A percentile compares a stretch with the other conserved stretches of the same genome.
These are phyloP conservation scores for Fusarium sp. DNA, from an alignment of 2,329 filamentous ascomycete species.

Conservation along the genomic window DNA sequence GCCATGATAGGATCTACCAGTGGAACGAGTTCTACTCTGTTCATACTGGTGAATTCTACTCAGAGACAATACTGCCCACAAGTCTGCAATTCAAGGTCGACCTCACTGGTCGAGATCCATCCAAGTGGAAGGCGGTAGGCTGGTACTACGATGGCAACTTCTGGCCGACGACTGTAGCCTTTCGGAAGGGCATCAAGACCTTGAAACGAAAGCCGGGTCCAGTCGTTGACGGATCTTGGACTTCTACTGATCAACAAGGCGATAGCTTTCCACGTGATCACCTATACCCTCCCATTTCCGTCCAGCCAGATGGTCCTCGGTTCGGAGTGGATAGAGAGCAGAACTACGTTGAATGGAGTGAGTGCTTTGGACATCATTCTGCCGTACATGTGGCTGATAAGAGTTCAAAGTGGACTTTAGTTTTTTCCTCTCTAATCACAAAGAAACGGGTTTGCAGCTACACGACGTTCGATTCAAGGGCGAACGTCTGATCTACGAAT, in stretches of 20 bases:
- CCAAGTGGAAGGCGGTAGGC: slow-evolving; percentile 61
- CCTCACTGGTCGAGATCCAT: slow-evolving; percentile 62
- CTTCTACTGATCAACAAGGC: slow-evolving; percentile 22
- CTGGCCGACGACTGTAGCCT: slow-evolving; percentile 60
- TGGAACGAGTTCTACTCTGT: slow-evolving; percentile 61
- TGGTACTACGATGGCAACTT: slow-evolving; percentile 68
- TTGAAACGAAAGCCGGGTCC: slow-evolving; percentile 3
- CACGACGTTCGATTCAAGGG: slow-evolving; percentile 66
- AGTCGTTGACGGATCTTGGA: slow-evolving; percentile 21
- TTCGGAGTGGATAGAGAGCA: slow-evolving; percentile 24
- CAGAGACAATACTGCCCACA: slow-evolving; percentile 59
- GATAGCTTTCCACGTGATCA: slow-evolving; percentile 8
- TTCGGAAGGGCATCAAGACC: neutral
- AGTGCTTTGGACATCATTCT: neutral
- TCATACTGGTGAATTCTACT: slow-evolving; percentile 49
- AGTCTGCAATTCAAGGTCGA: slow-evolving; percentile 59
- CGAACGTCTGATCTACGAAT: slow-evolving; percentile 66
- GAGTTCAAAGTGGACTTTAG: slow-evolving; percentile 51
- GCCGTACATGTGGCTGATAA: neutral
- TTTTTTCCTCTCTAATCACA: slow-evolving; percentile 64
- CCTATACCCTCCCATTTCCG: slow-evolving; percentile 1
- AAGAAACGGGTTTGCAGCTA: slow-evolving; percentile 61
- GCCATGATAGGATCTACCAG: slow-evolving; percentile 55
- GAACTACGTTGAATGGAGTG: slow-evolving; percentile 34
- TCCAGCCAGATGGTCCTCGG: slow-evolving; percentile 22